phyloP scores from a whole-genome alignment of 768 basidiomycete genomes.

The Mrakia blollopis region DNA sequence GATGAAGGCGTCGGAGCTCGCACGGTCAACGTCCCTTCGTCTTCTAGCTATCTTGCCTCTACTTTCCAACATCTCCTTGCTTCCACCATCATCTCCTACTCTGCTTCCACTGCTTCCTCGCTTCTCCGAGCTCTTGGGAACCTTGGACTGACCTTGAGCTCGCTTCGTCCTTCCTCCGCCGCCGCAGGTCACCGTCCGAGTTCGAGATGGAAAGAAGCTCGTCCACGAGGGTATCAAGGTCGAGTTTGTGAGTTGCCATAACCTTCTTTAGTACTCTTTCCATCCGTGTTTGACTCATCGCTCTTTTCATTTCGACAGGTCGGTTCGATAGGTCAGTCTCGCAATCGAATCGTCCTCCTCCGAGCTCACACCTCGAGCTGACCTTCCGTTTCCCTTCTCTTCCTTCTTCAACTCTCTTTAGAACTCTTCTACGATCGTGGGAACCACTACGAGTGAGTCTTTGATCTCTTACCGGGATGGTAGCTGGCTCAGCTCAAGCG shows the following conservation, averaged over 20 bases:
- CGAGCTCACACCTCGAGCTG: background rate
- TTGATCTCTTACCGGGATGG: background rate
- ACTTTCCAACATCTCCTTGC: background rate
- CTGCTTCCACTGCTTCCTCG: background rate
- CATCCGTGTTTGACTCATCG: background rate
- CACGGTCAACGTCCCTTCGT: background rate
- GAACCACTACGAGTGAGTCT: slow-evolving; percentile 74
- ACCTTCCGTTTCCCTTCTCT: background rate
- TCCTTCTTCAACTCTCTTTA: slow-evolving; percentile 28
- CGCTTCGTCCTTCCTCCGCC: background rate
- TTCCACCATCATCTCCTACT: no score
- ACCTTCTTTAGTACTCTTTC: no score
- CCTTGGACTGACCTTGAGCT: background rate
- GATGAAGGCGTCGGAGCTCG: background rate
- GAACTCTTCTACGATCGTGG: slow-evolving; percentile 84
- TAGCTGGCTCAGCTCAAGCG: background rate
- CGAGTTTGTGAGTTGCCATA: slow-evolving; percentile 78
- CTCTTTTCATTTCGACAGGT: slow-evolving; percentile 3
- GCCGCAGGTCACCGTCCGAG: slow-evolving; percentile 70
- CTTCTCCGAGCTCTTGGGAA: background rate
- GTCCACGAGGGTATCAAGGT: slow-evolving; percentile 96
- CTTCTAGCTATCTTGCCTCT: background rate
- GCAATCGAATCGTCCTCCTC: no score
- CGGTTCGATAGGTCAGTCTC: slow-evolving; percentile 27
- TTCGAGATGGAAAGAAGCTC: slow-evolving; percentile 90